These are phyloP conservation scores for Bipolaris gigantea DNA, from an alignment of 2,329 filamentous ascomycete genomes.

Conservation along the genomic window DNA sequence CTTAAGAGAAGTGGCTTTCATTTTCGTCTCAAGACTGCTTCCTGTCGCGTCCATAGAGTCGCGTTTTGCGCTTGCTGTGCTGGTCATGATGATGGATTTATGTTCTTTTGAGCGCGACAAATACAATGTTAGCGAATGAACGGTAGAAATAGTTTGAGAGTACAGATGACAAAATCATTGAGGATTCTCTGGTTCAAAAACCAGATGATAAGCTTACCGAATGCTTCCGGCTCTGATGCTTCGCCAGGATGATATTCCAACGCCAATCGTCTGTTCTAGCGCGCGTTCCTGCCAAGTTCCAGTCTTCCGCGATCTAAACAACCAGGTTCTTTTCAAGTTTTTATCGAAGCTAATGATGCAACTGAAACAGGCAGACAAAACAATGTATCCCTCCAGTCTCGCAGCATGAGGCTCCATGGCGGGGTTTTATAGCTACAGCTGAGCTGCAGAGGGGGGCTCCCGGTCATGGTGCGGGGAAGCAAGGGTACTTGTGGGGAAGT, in stretches of 20 bases:
- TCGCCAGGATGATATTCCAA: background rate
- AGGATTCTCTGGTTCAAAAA: background rate
- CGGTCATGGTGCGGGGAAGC: conserved; percentile 33
- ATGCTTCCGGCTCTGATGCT: background rate
- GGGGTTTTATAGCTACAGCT: conserved; percentile 33
- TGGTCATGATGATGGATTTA: conserved; percentile 1
- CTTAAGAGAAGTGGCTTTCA: conserved; percentile 18
- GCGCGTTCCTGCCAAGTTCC: background rate
- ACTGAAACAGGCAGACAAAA: background rate
- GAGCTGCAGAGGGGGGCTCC: conserved; percentile 12
- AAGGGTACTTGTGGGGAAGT: conserved; percentile 28
- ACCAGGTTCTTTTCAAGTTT: background rate
- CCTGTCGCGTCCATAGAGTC: conserved; percentile 40
- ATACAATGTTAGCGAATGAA: background rate
- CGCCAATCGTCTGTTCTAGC: too few species aligned
- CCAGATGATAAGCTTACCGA: background rate
- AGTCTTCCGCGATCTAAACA: background rate
- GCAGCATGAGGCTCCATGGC: conserved; percentile 5
- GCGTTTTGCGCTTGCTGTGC: conserved; percentile 18
- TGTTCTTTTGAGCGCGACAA: background rate
- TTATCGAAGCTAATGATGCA: background rate
- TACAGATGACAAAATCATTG: background rate
- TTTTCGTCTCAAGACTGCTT: conserved; percentile 16
- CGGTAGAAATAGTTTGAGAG: background rate
- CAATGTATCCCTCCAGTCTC: background rate